Percentiles rank a stretch among this genome's conserved stretches.
Conservation (phyloP, 768 basidiomycete species). For the Auriscalpium vulgare region DNA sequence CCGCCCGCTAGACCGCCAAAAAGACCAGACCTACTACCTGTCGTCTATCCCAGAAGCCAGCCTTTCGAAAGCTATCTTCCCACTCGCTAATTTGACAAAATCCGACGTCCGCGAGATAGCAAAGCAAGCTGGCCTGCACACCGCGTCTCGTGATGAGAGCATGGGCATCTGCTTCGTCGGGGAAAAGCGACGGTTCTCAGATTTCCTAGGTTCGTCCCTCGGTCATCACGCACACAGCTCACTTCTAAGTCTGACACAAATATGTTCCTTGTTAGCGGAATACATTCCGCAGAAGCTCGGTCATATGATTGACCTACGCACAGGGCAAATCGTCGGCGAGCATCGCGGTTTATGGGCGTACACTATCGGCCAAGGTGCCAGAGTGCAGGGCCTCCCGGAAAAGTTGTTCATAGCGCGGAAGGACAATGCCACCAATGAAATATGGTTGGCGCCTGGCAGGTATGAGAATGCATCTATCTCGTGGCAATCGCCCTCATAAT, state of each 20-base stretch:
- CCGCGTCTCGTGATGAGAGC: slow-evolving; percentile 72
- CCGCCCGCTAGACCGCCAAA: slow-evolving; percentile 45
- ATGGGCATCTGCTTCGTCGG: slow-evolving; percentile 97
- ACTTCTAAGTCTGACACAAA: background rate
- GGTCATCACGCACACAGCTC: background rate
- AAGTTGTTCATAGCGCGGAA: slow-evolving; percentile 73
- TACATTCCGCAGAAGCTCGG: slow-evolving; percentile 71
- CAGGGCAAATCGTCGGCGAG: slow-evolving; percentile 44
- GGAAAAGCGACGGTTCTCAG: slow-evolving; percentile 59
- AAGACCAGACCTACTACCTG: slow-evolving; percentile 92
- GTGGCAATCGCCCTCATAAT: too few species aligned
- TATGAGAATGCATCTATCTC: slow-evolving; percentile 21
- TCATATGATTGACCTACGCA: slow-evolving; percentile 49
- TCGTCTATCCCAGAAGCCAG: slow-evolving; percentile 64
- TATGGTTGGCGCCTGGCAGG: slow-evolving; percentile 75
- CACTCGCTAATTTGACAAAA: slow-evolving; percentile 63
- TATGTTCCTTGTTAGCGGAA: slow-evolving; percentile 42
- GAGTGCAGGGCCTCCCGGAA: slow-evolving; percentile 49
- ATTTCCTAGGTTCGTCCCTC: slow-evolving; percentile 57
- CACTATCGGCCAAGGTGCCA: slow-evolving; percentile 79
- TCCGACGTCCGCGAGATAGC: slow-evolving; percentile 69
- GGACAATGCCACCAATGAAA: slow-evolving; percentile 48
- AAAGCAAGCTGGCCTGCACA: slow-evolving; percentile 49
- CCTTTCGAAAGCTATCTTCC: slow-evolving; percentile 69
- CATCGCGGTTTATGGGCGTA: slow-evolving; percentile 80